phyloP scores from a whole-genome alignment of 2,329 filamentous ascomycete species.

The Lecanoromycetidae sp. region DNA sequence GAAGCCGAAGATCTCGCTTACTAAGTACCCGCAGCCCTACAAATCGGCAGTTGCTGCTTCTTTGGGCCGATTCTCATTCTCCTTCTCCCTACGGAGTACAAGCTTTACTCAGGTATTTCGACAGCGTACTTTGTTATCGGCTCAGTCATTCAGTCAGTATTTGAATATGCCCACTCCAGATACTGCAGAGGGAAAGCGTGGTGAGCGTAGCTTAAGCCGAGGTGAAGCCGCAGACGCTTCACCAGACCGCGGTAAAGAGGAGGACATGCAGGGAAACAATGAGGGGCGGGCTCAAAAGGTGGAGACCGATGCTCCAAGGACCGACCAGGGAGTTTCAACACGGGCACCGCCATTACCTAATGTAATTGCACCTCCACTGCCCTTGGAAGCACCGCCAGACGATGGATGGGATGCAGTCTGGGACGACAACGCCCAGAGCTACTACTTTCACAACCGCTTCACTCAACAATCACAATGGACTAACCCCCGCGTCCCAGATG shows the following conservation, averaged over 20 bases:
- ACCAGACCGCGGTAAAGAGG: conserved; percentile 9
- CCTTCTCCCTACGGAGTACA: no score
- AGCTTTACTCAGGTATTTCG: no score
- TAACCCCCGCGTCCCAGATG: conserved; percentile 61
- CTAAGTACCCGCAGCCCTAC: no score
- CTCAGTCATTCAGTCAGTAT: neutral
- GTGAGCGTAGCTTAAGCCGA: neutral
- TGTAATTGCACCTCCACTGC: conserved; percentile 35
- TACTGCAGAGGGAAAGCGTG: neutral
- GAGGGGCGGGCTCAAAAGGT: neutral
- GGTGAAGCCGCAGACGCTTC: conserved; percentile 2
- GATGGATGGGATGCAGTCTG: conserved; percentile 73
- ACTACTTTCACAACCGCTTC: conserved; percentile 76
- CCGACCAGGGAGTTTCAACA: neutral
- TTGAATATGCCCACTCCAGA: neutral
- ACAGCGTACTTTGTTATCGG: no score
- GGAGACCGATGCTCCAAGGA: neutral
- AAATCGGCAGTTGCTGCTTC: no score
- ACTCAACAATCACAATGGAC: conserved; percentile 70
- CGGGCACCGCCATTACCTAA: conserved; percentile 21
- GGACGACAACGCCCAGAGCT: conserved; percentile 56
- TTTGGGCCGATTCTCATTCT: no score
- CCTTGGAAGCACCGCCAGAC: conserved; percentile 43
- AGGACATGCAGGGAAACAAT: neutral
- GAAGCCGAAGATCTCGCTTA: no score